Percentiles rank a stretch among this genome's conserved stretches.
phyloP scores from a whole-genome alignment of 1,284 basidiomycete species.

The Apiotrichum porosum region DNA sequence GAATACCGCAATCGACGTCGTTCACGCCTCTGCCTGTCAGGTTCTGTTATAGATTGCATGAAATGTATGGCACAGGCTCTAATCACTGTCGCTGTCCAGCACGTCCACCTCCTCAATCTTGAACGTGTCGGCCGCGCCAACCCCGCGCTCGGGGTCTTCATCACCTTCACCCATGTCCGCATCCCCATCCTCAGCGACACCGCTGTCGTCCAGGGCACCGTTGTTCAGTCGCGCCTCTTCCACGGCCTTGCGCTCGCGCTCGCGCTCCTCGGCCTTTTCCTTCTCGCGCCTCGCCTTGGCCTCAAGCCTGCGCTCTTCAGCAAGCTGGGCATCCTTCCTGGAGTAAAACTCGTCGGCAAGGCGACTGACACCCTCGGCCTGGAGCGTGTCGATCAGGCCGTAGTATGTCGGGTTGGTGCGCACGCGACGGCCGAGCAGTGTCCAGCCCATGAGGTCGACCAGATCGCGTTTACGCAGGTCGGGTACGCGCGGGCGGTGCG shows the following conservation, averaged over 20 bases:
- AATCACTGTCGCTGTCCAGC: slow-evolving; percentile 2
- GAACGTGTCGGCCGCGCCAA: neutral
- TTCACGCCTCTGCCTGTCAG: too few species aligned
- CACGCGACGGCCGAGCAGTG: slow-evolving; percentile 69
- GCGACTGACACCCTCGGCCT: slow-evolving; percentile 61
- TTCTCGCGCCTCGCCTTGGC: slow-evolving; percentile 2
- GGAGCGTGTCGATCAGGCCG: slow-evolving; percentile 51
- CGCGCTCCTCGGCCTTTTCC: neutral
- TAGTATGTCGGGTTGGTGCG: slow-evolving; percentile 84
- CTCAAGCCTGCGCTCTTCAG: slow-evolving; percentile 1
- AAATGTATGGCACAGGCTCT: too few species aligned
- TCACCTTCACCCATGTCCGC: neutral
- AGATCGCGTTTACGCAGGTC: slow-evolving; percentile 62
- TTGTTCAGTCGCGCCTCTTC: neutral
- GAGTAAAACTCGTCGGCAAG: slow-evolving; percentile 58
- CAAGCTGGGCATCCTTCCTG: neutral
- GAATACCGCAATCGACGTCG: too few species aligned
- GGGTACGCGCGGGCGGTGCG: slow-evolving; percentile 24
- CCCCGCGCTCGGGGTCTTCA: neutral
- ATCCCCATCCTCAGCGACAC: neutral
- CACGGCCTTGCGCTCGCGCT: neutral
- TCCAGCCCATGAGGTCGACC: slow-evolving; percentile 72
- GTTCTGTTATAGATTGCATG: too few species aligned
- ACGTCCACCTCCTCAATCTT: slow-evolving; percentile 1
- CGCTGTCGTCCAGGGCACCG: neutral